Base-by-base conservation (phyloP, 75 land plant genomes). In the Azolla pinnata region DNA sequence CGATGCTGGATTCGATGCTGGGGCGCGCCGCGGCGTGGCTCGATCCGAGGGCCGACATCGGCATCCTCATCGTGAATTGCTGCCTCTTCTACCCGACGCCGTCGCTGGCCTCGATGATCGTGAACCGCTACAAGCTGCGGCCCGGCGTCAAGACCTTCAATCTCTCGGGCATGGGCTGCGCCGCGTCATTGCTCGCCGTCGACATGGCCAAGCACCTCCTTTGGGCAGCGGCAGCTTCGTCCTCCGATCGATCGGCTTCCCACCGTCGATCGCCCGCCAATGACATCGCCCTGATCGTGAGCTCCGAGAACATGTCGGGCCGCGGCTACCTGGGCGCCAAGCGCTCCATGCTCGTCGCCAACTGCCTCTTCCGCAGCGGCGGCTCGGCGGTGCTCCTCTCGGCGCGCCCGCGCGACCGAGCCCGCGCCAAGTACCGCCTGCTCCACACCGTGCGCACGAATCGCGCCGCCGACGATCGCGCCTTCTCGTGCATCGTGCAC, bases 111-210 rank as follows among this genome's bases (percentile, higher is more conserved):
- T n/a, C 79, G 2, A 1, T 35, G 40, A 50, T 76, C 9, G 67
- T 70, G 21, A 60, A 76, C 45, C 64, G 24, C 51, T 76, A 70
- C 68, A 66, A 62, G 49, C 70, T 76, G 79, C 31, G 56, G 40
- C 32, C 48, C 2, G 61, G 49, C 32, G 34, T 76, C 28, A 63
- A 38, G 67, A 60, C 33, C 17, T 75, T 50, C 50, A 68, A 75
- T 34, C 66, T 68, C 25, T 23, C 51, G 28, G 71, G 71, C 50
- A 74, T 74, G 76, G 76, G 71, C 32, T 73, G 70, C 38, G 56
- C 52, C 32, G 77, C 77, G 12, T 56, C 62, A 57, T 1, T 68
- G 29, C 31, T 67, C 0, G 58, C 70, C 5, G 32, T 74, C 8
- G 71, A 63, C 31, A 65, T 72, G 35, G 79, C 69, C 9, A 67